Evolutionary conservation across 1,284 basidiomycete genomes (phyloP), one percentile per base, ranked within the genome.

Genomic region (Cystobasidium pallidum): DNA sequence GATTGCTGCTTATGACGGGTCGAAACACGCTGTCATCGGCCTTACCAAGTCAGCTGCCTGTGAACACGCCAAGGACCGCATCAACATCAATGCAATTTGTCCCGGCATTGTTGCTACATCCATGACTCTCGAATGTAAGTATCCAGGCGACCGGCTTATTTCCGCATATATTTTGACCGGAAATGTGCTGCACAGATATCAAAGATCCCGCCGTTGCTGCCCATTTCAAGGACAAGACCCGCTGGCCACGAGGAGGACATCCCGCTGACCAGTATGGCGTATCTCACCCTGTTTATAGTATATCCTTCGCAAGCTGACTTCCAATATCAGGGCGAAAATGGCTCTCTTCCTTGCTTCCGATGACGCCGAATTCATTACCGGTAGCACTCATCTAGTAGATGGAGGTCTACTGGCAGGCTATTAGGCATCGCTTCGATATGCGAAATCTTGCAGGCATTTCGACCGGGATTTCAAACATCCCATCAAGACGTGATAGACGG

Each of bases 81-180:
- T 67, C 34, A 67, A 67, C 24, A 30, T 67, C 21, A 67, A 67
- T 30, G 66, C 66, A 17, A 59, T 67, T n/a, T 52, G 49, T n/a
- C 66, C 66, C 6, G 66, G 66, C 13, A 67, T 67, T 26, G 66
- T 67, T n/a, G n/a, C 13, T 41, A 70, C 68, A 36, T 67, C 66
- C 3, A 67, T 67, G 66, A 67, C 66, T 3, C 52, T 58, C 15
- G 66, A 67, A n/a, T 67, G 62, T 64, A 30, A 64, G 62, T 30
- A n/a, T 30, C 8, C n/a, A 28, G 11, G 36, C 6, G 30, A 4
- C 24, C 39, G 17, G 26, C n/a, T 39, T 39, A 13, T 39, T 13
- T 39, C 7, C 36, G 36, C 36, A 13, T 39, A 39, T n/a, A 30
- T 36, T 7, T 59, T 10, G n/a, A n/a, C 39, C n/a, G n/a, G 43